Conservation (phyloP, 2,329 filamentous ascomycete genomes). For the Pestalotiopsis sp. region DNA sequence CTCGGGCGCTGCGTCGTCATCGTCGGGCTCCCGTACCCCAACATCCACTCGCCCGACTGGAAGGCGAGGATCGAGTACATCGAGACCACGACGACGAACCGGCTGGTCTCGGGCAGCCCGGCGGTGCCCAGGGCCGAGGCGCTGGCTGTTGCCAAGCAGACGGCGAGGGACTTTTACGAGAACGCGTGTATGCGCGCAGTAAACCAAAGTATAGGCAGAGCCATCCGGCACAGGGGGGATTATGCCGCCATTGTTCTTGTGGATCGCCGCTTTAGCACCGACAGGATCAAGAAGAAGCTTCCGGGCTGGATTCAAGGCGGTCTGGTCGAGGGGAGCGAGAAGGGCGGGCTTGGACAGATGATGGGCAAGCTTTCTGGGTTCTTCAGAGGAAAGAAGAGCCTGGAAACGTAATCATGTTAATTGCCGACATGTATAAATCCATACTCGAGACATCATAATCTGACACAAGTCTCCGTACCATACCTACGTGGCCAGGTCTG, state of each 20-base stretch:
- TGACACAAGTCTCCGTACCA: too few species aligned
- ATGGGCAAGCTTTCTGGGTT: constrained; percentile 60
- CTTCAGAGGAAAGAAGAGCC: constrained; percentile 51
- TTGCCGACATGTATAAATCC: too few species aligned
- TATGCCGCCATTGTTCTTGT: constrained; percentile 89
- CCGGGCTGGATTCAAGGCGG: constrained; percentile 86
- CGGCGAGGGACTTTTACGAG: constrained; percentile 81
- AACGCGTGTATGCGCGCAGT: constrained; percentile 96
- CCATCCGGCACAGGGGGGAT: constrained; percentile 83
- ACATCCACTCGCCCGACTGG: constrained; percentile 87
- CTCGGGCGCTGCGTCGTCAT: constrained; percentile 88
- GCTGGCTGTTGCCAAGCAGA: constrained; percentile 45
- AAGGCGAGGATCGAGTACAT: constrained; percentile 88
- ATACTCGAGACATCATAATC: too few species aligned
- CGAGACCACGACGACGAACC: constrained; percentile 55
- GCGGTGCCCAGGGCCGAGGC: constrained; percentile 29
- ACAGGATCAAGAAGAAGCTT: constrained; percentile 74
- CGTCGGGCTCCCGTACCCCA: constrained; percentile 91
- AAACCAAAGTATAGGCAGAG: constrained; percentile 93
- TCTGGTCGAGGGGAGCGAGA: constrained; percentile 51
- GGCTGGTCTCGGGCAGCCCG: constrained; percentile 29
- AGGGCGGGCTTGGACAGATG: constrained; percentile 53
- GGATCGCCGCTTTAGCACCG: constrained; percentile 75
- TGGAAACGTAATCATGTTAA: neutral
- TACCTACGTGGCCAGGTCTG: too few species aligned